phyloP scores from a whole-genome alignment of 2,329 filamentous ascomycete genomes.

The Stemphylium vesicarium region DNA sequence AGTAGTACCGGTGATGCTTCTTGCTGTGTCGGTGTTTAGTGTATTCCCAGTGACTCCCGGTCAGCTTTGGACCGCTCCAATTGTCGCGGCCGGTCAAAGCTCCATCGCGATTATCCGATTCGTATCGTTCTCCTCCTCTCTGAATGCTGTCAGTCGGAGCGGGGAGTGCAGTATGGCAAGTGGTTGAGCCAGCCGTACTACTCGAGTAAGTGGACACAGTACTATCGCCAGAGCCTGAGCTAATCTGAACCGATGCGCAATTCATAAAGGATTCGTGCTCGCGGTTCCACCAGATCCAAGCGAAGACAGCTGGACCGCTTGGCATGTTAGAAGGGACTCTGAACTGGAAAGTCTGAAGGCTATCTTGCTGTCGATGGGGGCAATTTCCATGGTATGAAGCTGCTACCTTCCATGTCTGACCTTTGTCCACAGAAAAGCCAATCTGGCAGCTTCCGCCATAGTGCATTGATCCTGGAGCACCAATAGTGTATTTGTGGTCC shows the following conservation, averaged over 20 bases:
- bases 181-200: not conserved
- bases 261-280: constrained; percentile 55
- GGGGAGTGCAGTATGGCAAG: constrained; percentile 1
- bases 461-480: constrained; percentile 37
- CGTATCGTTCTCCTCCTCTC: not conserved
- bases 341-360: constrained; percentile 51
- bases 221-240: constrained; percentile 7
- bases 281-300: constrained; percentile 56
- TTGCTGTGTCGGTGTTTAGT: constrained; percentile 2
- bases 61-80: not conserved
- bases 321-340: constrained; percentile 50
- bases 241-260: constrained; percentile 52
- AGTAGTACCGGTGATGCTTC: constrained; percentile 1
- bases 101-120: not conserved
- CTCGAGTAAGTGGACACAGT: constrained; percentile 5
- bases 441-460: constrained; percentile 53
- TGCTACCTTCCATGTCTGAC: constrained; percentile 51
- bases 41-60: constrained; percentile 1
- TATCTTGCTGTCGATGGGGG: constrained; percentile 47
- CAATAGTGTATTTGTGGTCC: constrained; percentile 16
- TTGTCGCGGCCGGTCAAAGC: not conserved
- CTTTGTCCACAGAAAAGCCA: constrained; percentile 51
- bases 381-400: constrained; percentile 54
- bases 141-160: not conserved
- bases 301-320: constrained; percentile 48